Evolutionary conservation across 495 filamentous ascomycete species (phyloP).

Genomic region (Penicillium angulare): DNA sequence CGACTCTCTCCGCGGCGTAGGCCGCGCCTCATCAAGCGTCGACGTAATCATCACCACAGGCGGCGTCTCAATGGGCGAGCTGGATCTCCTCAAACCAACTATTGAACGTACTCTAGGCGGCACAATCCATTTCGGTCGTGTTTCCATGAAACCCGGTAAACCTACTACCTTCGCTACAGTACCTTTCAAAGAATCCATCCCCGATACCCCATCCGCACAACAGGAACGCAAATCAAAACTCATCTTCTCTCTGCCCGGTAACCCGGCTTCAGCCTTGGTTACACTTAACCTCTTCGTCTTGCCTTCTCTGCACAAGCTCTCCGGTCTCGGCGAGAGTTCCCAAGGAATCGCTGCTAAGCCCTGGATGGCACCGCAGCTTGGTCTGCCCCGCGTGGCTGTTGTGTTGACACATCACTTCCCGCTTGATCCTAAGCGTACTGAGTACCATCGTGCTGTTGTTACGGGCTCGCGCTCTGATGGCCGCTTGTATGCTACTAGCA

Average conservation of each 20-base stretch:
- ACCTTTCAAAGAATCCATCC: slow-evolving; percentile 49
- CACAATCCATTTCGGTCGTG: slow-evolving; percentile 94
- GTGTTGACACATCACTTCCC: slow-evolving; percentile 67
- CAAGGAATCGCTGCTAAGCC: slow-evolving; percentile 15
- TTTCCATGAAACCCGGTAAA: slow-evolving; percentile 97
- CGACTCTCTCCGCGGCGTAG: slow-evolving; percentile 59
- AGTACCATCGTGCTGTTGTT: slow-evolving; percentile 82
- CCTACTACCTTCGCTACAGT: slow-evolving; percentile 96
- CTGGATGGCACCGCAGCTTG: slow-evolving; percentile 43
- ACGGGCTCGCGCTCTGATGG: slow-evolving; percentile 61
- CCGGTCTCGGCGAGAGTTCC: slow-evolving; percentile 39
- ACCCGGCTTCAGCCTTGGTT: slow-evolving; percentile 89
- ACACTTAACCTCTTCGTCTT: slow-evolving; percentile 93
- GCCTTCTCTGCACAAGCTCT: slow-evolving; percentile 74
- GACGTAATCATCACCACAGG: slow-evolving; percentile 91
- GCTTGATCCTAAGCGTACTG: slow-evolving; percentile 70
- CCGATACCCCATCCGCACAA: slow-evolving; percentile 31
- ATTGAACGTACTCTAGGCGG: slow-evolving; percentile 88
- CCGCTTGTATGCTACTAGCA: slow-evolving; percentile 71
- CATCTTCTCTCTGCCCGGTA: slow-evolving; percentile 91
- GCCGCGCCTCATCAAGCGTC: slow-evolving; percentile 37
- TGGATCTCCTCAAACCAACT: slow-evolving; percentile 95
- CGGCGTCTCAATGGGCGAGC: slow-evolving; percentile 97
- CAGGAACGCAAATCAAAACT: slow-evolving; percentile 59
- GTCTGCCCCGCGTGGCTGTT: slow-evolving; percentile 70